A percentile compares a stretch with the other conserved stretches of the same genome.
These are phyloP conservation scores for Aspergillus quadricinctus DNA, from an alignment of 2,329 filamentous ascomycete genomes.

Conservation along the genomic window DNA sequence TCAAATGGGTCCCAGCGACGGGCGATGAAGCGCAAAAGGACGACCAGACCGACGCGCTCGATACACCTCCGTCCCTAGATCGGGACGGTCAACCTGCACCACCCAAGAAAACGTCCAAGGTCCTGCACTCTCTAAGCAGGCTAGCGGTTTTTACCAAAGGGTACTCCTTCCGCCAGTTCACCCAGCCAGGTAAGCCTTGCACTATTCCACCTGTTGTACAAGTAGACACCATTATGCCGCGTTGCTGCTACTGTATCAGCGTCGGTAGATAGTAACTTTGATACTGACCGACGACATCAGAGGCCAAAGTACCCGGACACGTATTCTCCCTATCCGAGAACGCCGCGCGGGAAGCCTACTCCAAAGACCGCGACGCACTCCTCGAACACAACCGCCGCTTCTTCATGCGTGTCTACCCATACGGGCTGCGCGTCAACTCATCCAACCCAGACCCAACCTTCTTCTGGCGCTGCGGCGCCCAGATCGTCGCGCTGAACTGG, in stretches of 20 bases:
- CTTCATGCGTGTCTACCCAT: slow-evolving; percentile 85
- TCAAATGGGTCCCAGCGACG: slow-evolving; percentile 59
- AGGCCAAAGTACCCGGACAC: slow-evolving; percentile 54
- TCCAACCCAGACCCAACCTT: slow-evolving; percentile 81
- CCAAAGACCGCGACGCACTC: slow-evolving; percentile 52
- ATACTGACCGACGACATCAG: slow-evolving; percentile 19
- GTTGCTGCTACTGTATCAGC: not conserved
- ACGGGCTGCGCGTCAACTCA: slow-evolving; percentile 72
- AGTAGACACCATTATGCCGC: not conserved
- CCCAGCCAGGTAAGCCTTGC: slow-evolving; percentile 54
- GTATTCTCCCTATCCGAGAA: slow-evolving; percentile 62
- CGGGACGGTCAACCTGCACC: slow-evolving; percentile 19
- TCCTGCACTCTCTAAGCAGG: slow-evolving; percentile 66
- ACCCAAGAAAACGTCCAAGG: slow-evolving; percentile 53
- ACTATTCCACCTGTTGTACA: slow-evolving; percentile 6
- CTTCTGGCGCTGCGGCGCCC: slow-evolving; percentile 85
- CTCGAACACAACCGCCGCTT: slow-evolving; percentile 78
- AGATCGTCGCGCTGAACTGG: slow-evolving; percentile 92
- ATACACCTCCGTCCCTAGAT: not conserved
- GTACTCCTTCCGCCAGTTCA: slow-evolving; percentile 71
- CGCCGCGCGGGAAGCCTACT: slow-evolving; percentile 62
- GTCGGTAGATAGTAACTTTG: no score
- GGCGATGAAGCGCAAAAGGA: slow-evolving; percentile 17
- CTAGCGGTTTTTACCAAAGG: slow-evolving; percentile 84
- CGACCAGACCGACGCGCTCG: slow-evolving; percentile 11